These are phyloP conservation scores for Tolypocladium sp. DNA, from an alignment of 2,329 filamentous ascomycete species.

Conservation along the genomic window DNA sequence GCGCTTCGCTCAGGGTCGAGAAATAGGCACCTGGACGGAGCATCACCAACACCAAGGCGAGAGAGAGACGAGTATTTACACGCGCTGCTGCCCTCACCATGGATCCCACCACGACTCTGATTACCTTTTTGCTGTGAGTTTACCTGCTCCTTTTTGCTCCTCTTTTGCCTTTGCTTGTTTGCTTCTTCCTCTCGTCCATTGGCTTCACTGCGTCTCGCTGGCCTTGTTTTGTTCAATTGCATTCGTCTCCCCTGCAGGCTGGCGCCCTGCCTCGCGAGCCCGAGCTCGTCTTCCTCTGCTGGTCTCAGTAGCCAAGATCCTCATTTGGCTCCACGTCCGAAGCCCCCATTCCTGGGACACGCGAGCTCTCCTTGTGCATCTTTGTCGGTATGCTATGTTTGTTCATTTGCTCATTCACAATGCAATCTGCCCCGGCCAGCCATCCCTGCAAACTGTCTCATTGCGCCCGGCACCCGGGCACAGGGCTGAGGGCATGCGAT, in stretches of 20 bases:
- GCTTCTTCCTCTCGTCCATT: conserved; percentile 4
- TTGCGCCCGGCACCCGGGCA: neutral
- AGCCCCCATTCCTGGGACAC: neutral
- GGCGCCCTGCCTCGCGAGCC: neutral
- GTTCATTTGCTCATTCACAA: neutral
- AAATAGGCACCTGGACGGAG: neutral
- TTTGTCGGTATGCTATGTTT: neutral
- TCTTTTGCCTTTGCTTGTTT: neutral
- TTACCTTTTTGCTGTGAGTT: conserved; percentile 60
- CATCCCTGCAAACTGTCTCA: neutral
- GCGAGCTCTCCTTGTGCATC: neutral
- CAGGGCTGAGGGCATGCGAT: neutral
- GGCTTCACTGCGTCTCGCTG: neutral
- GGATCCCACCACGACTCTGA: conserved; percentile 56
- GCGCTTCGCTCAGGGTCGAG: neutral
- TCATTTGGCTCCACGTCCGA: neutral
- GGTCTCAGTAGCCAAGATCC: neutral
- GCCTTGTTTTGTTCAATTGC: neutral
- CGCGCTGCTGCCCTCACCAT: conserved; percentile 22
- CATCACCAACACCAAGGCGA: neutral
- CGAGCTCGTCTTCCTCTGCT: neutral
- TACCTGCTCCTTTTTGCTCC: neutral
- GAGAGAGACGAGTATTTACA: neutral
- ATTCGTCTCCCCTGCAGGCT: neutral
- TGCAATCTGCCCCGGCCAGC: neutral